Evolutionary conservation across 2,329 filamentous ascomycete species (phyloP).

Genomic region (Colletotrichum kahawae): DNA sequence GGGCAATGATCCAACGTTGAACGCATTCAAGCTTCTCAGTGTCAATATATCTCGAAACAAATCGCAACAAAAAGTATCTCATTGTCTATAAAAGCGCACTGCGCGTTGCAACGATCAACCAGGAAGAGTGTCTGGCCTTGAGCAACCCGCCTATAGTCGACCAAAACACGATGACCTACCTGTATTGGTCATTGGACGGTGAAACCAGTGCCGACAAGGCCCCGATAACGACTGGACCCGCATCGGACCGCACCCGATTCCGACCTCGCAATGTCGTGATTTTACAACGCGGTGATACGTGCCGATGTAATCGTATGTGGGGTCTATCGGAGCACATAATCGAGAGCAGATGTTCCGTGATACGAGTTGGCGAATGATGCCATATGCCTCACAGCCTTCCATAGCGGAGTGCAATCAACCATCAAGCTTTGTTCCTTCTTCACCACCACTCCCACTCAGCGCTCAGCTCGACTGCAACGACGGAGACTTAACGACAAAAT

Average conservation of each 20-base stretch:
- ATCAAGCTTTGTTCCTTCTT: accelerated
- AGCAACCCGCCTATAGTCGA: accelerated
- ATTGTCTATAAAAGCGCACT: accelerated
- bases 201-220: background rate
- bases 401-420: accelerated
- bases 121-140: background rate
- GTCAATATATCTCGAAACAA: too few relatives aligned
- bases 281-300: background rate
- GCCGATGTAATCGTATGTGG: background rate
- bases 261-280: background rate
- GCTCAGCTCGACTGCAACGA: background rate
- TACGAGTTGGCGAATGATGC: background rate
- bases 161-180: background rate
- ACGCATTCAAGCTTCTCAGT: background rate
- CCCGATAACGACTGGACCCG: background rate
- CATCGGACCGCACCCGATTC: background rate
- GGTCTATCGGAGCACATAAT: background rate
- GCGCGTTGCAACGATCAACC: background rate
- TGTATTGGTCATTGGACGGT: accelerated
- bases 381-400: background rate
- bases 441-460: accelerated
- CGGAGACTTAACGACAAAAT: background rate
- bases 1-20: accelerated
- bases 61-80: too few relatives aligned
- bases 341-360: background rate